Conservation (phyloP, 345 rosid genomes). For the Lagerstroemia speciosa region DNA sequence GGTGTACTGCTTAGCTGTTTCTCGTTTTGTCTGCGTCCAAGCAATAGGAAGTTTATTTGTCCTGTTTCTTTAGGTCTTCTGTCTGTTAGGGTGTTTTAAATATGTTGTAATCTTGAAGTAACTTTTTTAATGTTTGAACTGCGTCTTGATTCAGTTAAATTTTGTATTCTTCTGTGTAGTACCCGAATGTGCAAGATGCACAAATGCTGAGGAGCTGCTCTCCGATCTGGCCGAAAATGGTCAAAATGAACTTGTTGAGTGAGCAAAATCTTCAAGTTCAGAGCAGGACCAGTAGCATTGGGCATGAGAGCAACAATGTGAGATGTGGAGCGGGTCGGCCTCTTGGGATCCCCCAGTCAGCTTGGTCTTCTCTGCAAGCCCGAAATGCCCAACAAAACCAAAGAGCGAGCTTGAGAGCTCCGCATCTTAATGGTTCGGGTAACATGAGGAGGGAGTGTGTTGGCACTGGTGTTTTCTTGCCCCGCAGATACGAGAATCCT, state of each 20-base stretch:
- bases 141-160: not conserved
- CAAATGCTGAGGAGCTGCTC: conserved; percentile 13
- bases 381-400: not conserved
- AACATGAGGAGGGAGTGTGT: conserved; percentile 26
- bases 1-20: not conserved
- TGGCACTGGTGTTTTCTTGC: conserved; percentile 92
- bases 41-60: not conserved
- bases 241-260: conserved; percentile 12
- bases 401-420: conserved; percentile 15
- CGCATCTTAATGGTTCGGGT: conserved; percentile 24
- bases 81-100: not conserved
- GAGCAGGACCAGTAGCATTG: conserved; percentile 13
- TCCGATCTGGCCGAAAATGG: conserved; percentile 19
- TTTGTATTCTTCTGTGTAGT: not conserved
- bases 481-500: conserved; percentile 32
- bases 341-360: conserved; percentile 18
- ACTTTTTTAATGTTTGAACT: not conserved
- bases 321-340: conserved; percentile 13
- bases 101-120: not conserved
- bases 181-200: conserved; percentile 9
- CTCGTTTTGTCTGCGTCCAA: not conserved
- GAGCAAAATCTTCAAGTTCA: conserved; percentile 26
- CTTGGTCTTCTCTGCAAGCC: conserved; percentile 29
- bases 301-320: conserved; percentile 10
- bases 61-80: not conserved